Evolutionary conservation across 2,329 filamentous ascomycete species (phyloP).

Genomic region (Macrophomina tecta): DNA sequence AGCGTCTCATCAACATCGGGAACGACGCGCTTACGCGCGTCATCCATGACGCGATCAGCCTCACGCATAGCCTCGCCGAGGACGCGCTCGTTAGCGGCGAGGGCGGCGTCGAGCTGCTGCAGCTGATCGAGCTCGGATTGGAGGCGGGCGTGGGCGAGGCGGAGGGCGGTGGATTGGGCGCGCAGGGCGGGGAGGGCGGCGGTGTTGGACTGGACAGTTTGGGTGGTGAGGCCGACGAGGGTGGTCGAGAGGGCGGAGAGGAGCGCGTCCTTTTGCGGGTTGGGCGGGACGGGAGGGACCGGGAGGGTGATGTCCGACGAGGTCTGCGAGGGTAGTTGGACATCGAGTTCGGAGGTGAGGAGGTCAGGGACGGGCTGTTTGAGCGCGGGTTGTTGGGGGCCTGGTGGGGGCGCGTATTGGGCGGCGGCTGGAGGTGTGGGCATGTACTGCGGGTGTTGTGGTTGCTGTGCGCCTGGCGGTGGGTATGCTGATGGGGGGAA

Average conservation of each 20-base stretch:
- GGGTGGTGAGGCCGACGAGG: constrained; percentile 71
- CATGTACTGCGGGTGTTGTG: constrained; percentile 36
- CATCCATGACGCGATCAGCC: constrained; percentile 78
- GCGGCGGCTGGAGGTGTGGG: constrained; percentile 46
- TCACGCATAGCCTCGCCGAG: constrained; percentile 77
- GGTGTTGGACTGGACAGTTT: constrained; percentile 73
- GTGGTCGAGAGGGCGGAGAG: constrained; percentile 76
- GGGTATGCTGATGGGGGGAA: constrained; percentile 26
- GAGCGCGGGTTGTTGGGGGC: constrained; percentile 30
- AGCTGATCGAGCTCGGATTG: constrained; percentile 76
- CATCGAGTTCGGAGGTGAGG: constrained; percentile 67
- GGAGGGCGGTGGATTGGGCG: constrained; percentile 80
- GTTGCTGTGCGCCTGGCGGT: constrained; percentile 29
- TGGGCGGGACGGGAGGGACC: constrained; percentile 88
- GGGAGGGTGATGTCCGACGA: constrained; percentile 51
- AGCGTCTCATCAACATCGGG: constrained; percentile 88
- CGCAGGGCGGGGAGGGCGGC: constrained; percentile 76
- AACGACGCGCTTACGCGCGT: constrained; percentile 68
- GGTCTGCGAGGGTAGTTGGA: constrained; percentile 58
- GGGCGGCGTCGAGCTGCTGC: constrained; percentile 70
- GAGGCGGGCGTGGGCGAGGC: constrained; percentile 70
- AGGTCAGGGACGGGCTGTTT: constrained; percentile 54
- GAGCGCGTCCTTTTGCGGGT: constrained; percentile 92
- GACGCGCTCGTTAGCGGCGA: constrained; percentile 79
- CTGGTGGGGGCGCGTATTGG: constrained; percentile 28